These are phyloP conservation scores for Jaenimonas drosophilae DNA, from an alignment of 208 protist species.

Conservation along the genomic window DNA sequence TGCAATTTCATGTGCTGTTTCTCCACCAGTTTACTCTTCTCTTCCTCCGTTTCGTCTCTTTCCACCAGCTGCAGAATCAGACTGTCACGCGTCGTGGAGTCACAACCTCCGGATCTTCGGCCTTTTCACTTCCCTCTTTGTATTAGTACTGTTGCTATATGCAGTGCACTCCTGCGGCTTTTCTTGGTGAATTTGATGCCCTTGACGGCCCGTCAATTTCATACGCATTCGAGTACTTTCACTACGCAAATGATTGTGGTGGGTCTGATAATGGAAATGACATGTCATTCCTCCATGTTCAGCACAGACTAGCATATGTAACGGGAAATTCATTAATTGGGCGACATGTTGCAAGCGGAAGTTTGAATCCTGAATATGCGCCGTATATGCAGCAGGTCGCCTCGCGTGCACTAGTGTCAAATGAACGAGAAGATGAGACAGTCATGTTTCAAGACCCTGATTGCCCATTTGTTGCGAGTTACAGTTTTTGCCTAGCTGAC, in stretches of 20 bases:
- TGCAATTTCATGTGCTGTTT: too few relatives aligned
- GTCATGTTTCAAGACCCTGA: slow-evolving; percentile 55
- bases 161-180: slow-evolving; percentile 29
- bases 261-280: slow-evolving; percentile 9
- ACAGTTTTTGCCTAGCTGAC: slow-evolving; percentile 68
- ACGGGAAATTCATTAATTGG: background rate
- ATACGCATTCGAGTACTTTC: slow-evolving; percentile 64
- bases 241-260: slow-evolving; percentile 9
- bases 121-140: too few relatives aligned
- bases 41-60: too few relatives aligned
- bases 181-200: slow-evolving; percentile 77
- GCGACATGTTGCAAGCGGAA: slow-evolving; percentile 24
- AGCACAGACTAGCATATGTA: too few relatives aligned
- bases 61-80: too few relatives aligned
- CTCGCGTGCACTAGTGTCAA: slow-evolving; percentile 49
- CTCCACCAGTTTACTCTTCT: too few relatives aligned
- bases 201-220: slow-evolving; percentile 50
- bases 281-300: too few relatives aligned
- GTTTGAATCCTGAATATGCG: slow-evolving; percentile 24
- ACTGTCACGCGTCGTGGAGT: too few relatives aligned
- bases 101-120: too few relatives aligned
- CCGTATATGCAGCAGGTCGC: slow-evolving; percentile 39
- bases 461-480: slow-evolving; percentile 43
- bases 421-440: slow-evolving; percentile 48
- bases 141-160: background rate